These are phyloP conservation scores for Nicotiana benthamiana DNA, from an alignment of 257 asterid genomes.

Conservation along the genomic window DNA sequence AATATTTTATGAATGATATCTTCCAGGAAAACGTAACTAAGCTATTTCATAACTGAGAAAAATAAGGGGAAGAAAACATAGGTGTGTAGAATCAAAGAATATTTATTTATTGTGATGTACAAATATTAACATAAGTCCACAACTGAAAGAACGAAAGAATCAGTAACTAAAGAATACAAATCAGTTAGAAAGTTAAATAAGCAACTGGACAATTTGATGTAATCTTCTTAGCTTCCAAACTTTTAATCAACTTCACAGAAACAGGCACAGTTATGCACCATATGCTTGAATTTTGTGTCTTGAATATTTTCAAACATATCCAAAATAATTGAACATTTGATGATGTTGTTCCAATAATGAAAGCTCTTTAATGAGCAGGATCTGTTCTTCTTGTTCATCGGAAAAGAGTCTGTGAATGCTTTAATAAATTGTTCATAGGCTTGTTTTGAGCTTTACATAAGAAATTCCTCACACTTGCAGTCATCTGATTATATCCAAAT, in stretches of 20 bases:
- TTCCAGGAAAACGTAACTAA: background rate
- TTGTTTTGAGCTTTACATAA: conserved; percentile 41
- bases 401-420: conserved; percentile 46
- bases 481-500: conserved; percentile 24
- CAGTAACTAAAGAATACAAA: background rate
- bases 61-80: background rate
- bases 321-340: background rate
- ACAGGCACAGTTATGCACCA: background rate
- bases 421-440: conserved; percentile 39
- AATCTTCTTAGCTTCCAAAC: background rate
- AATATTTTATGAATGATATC: background rate
- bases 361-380: background rate
- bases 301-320: background rate
- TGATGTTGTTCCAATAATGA: background rate
- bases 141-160: background rate
- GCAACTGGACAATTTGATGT: background rate
- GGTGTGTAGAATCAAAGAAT: background rate
- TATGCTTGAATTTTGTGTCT: background rate
- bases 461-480: conserved; percentile 40
- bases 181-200: background rate
- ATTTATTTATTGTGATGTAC: background rate
- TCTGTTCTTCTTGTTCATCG: conserved; percentile 21
- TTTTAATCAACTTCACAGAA: background rate
- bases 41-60: background rate
- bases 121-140: background rate